Evolutionary conservation across 345 rosid species (phyloP), one percentile per base, ranked within the genome.

Genomic region (Sonneratia alba): DNA sequence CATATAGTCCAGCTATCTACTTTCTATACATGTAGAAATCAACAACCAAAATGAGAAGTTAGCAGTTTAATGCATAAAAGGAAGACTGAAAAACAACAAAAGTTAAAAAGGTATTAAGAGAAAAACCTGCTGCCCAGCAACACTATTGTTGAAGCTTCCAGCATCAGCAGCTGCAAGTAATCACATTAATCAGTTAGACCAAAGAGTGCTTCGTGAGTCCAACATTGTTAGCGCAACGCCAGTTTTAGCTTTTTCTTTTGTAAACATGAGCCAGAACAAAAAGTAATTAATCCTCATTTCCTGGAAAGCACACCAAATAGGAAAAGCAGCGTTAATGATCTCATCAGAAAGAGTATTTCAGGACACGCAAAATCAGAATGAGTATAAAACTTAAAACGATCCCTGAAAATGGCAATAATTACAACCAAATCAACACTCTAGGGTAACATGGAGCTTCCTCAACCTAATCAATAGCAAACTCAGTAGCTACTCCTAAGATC

Each of bases 91-190:
- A 40, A 68, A 43, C 16, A 22, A 42, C 49, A 45, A 14, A 1
- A 43, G 24, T 14, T 42, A 5, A n/a, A 40, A 68, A 15, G n/a
- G 56, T 51, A 68, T 68, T 68, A 48, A 36, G n/a, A 5, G 24
- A 68, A 43, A 22, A 78, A 93, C 97, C 97, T 93, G 93, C 72
- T 90, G 85, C 56, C 81, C 98, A 21, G 93, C 87, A 72, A 93
- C 90, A 71, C 95, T 93, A 62, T 90, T 93, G 76, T 93, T 93
- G 79, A 90, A 93, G 83, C 97, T 87, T 57, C 87, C 91, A 21
- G 93, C 83, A 85, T 89, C 98, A 80, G 87, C 77, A 70, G 76
- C 97, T 89, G 89, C 84, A 77, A 83, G 72, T 68, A 75, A 19
- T 63, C 37, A 66, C 37, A 16, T n/a, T 56, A 63, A 10, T 48